Percentiles rank a stretch among this genome's conserved stretches.
phyloP scores from a whole-genome alignment of 306 rosid species.

The Geum urbanum region DNA sequence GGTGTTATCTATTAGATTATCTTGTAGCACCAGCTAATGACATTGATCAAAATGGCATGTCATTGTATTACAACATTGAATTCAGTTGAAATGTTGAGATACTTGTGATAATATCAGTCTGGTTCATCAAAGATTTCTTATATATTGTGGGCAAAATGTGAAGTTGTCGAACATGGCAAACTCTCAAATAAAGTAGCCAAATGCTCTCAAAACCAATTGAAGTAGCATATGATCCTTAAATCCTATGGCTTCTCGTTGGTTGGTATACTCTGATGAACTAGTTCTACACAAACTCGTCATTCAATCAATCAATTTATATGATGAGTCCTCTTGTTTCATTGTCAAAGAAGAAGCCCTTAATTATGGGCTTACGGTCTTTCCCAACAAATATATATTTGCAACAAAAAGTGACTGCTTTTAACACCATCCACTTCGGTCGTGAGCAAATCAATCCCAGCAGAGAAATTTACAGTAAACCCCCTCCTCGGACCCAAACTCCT shows the following conservation, averaged over 20 bases:
- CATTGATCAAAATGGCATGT: background rate
- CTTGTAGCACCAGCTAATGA: background rate
- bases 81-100: background rate
- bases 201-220: too few relatives aligned
- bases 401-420: background rate
- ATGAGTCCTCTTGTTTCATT: background rate
- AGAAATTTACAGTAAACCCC: constrained; percentile 1
- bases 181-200: too few relatives aligned
- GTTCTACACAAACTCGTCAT: too few relatives aligned
- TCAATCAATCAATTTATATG: too few relatives aligned
- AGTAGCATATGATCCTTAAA: too few relatives aligned
- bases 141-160: too few relatives aligned
- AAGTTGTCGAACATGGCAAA: too few relatives aligned
- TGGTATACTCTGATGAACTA: background rate
- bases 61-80: background rate
- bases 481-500: constrained; percentile 19
- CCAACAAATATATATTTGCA: too few relatives aligned
- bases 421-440: background rate
- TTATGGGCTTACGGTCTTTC: background rate
- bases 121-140: too few relatives aligned
- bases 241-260: background rate
- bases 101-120: background rate
- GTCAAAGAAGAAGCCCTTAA: background rate
- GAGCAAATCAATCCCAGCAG: background rate
- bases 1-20: background rate